Evolutionary conservation across 208 protist genomes (phyloP).

Genomic region (Trypanosoma theileri): DNA sequence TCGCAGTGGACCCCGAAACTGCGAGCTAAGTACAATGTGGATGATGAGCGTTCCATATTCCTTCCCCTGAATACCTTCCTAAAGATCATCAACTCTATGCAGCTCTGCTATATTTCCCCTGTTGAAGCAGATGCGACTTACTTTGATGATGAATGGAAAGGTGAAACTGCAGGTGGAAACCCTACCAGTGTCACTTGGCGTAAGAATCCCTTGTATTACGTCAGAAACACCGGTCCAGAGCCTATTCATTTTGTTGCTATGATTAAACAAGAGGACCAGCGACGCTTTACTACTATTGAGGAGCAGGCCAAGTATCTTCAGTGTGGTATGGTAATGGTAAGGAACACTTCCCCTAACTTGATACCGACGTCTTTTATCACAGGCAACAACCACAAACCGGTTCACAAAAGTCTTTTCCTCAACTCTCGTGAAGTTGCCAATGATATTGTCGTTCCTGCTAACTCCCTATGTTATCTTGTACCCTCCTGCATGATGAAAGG

Average conservation of each 20-base stretch:
- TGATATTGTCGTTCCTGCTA: constrained; percentile 25
- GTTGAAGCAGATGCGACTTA: constrained; percentile 40
- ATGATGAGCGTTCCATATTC: constrained; percentile 39
- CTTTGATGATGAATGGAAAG: constrained; percentile 77
- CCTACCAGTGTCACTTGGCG: constrained; percentile 65
- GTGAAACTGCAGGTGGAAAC: constrained; percentile 68
- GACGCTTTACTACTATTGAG: constrained; percentile 21
- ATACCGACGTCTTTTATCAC: constrained; percentile 33
- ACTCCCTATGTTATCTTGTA: constrained; percentile 41
- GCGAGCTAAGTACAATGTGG: constrained; percentile 23
- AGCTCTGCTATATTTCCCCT: constrained; percentile 43
- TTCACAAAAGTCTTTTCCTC: constrained; percentile 35
- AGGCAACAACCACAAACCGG: constrained; percentile 37
- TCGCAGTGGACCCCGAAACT: constrained; percentile 39
- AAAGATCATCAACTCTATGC: constrained; percentile 35
- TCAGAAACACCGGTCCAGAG: constrained; percentile 41
- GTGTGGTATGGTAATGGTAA: constrained; percentile 29
- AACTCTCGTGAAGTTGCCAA: constrained; percentile 37
- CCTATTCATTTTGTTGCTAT: constrained; percentile 32
- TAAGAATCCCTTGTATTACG: constrained; percentile 69
- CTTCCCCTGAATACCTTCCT: constrained; percentile 44
- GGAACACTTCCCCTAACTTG: constrained; percentile 18
- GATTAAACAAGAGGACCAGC: constrained; percentile 35
- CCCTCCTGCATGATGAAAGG: constrained; percentile 33
- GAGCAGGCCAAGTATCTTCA: constrained; percentile 23